These are phyloP conservation scores for Iris macrosiphon DNA, from an alignment of 106 monocot species.

Conservation along the genomic window DNA sequence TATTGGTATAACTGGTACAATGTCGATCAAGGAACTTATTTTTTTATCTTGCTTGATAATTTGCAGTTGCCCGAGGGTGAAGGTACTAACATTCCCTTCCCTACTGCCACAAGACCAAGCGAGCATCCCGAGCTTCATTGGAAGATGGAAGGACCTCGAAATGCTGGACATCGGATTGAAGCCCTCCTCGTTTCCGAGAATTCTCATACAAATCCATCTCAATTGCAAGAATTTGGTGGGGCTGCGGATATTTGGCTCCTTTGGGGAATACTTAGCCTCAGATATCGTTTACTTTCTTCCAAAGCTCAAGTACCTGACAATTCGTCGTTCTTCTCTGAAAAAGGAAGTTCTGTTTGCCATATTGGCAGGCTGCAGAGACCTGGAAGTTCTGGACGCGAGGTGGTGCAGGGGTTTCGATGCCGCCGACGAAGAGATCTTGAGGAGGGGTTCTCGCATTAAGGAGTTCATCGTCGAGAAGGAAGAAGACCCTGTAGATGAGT, in stretches of 20 bases:
- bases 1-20: too few relatives aligned
- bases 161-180: slow-evolving; percentile 7
- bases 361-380: slow-evolving; percentile 12
- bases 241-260: slow-evolving; percentile 8
- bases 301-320: slow-evolving; percentile 7
- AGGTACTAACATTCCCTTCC: not conserved
- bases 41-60: too few relatives aligned
- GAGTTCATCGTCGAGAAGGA: too few relatives aligned
- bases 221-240: slow-evolving; percentile 10
- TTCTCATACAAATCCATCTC: slow-evolving; percentile 1
- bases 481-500: too few relatives aligned
- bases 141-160: slow-evolving; percentile 20
- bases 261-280: not conserved
- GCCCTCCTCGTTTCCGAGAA: slow-evolving; percentile 3
- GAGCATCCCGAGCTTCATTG: not conserved
- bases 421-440: slow-evolving; percentile 12
- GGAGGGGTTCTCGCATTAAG: slow-evolving; percentile 5
- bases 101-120: not conserved
- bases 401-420: slow-evolving; percentile 13
- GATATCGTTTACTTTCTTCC: slow-evolving; percentile 10
- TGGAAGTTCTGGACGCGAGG: slow-evolving; percentile 5
- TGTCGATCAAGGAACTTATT: too few relatives aligned
- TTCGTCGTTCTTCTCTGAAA: not conserved
- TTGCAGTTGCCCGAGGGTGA: not conserved
- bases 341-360: slow-evolving; percentile 8